Evolutionary conservation across 148 eudicot species (phyloP).

Genomic region (Talinum fruticosum): DNA sequence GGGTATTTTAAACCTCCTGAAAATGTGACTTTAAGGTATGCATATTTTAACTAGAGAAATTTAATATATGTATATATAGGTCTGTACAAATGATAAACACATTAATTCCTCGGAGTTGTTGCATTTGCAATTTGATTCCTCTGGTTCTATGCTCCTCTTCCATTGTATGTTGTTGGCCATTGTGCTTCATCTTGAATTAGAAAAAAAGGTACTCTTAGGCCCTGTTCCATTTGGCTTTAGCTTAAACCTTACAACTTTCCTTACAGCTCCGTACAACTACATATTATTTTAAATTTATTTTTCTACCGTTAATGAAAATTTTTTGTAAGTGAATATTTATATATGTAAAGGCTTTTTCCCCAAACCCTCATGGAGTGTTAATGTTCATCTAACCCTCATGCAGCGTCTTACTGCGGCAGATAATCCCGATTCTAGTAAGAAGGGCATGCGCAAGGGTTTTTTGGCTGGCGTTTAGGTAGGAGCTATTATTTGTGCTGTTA

Average conservation of each 20-base stretch:
- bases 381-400: no score
- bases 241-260: no score
- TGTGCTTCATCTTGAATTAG: background rate
- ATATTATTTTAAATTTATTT: background rate
- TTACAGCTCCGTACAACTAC: no score
- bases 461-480: constrained; percentile 42
- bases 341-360: no score
- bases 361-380: constrained; percentile 8
- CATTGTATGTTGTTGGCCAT: background rate
- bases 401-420: constrained; percentile 38
- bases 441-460: constrained; percentile 43
- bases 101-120: background rate
- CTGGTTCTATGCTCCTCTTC: background rate
- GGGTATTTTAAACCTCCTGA: constrained; percentile 55
- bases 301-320: no score
- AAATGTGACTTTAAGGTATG: constrained; percentile 68
- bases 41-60: constrained; percentile 11
- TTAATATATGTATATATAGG: background rate
- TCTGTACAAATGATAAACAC: background rate
- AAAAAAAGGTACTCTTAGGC: no score
- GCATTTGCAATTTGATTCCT: background rate
- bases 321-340: no score
- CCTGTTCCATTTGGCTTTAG: no score
- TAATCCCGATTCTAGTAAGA: constrained; percentile 24
- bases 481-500: constrained; percentile 35